Percentiles rank a stretch among this genome's conserved stretches.
These are phyloP conservation scores for Backusella morwellensis DNA, from an alignment of 192 early-diverging fungal species.

Conservation along the genomic window DNA sequence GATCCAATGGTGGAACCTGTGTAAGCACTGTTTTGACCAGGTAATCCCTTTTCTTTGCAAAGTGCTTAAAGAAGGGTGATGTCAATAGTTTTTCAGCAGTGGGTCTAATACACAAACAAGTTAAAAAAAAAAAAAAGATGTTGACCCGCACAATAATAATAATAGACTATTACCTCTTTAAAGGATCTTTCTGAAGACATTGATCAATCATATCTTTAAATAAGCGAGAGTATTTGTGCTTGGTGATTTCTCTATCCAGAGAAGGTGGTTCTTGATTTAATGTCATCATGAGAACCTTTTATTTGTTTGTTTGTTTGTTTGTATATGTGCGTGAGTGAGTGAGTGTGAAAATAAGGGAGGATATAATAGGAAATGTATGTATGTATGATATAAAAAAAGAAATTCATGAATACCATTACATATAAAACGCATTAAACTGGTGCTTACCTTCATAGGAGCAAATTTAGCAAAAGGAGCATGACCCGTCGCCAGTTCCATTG, in stretches of 20 bases:
- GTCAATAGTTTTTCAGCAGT: conserved; percentile 72
- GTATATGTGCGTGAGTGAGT: neutral
- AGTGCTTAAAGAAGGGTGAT: conserved; percentile 75
- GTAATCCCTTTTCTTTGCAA: conserved; percentile 68
- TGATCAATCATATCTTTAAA: conserved; percentile 87
- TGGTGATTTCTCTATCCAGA: conserved; percentile 67
- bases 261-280: conserved; percentile 85
- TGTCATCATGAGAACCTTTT: conserved; percentile 83
- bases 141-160: neutral
- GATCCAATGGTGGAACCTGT: conserved; percentile 66
- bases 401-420: neutral
- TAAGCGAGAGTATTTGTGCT: conserved; percentile 69
- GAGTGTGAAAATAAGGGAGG: neutral
- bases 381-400: neutral
- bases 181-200: conserved; percentile 80
- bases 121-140: too few relatives aligned
- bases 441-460: conserved; percentile 74
- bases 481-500: conserved; percentile 83
- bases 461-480: conserved; percentile 87
- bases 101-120: conserved; percentile 46
- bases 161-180: conserved; percentile 47
- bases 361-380: neutral
- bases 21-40: conserved; percentile 57
- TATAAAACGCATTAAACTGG: neutral
- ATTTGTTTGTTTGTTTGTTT: neutral